Percentiles rank a stretch among this genome's conserved stretches.
These are phyloP conservation scores for Myxozyma sirexii DNA, from an alignment of 805 yeast genomes.

Conservation along the genomic window DNA sequence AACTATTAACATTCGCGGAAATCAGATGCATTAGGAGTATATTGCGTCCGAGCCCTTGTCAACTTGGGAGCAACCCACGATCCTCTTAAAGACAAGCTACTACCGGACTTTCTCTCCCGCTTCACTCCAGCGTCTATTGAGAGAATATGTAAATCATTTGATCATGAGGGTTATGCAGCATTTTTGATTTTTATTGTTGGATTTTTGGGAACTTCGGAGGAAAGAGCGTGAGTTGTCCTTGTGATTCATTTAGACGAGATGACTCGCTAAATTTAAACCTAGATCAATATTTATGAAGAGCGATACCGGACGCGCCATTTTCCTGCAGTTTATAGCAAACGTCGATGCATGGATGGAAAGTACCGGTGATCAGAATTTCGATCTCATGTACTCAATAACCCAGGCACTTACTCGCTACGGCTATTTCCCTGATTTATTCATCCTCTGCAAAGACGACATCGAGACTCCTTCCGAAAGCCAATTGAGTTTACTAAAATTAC, in stretches of 20 bases:
- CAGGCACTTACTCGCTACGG: conserved; percentile 9
- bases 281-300: conserved; percentile 5
- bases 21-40: background rate
- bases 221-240: conserved; percentile 14
- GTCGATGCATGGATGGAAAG: conserved; percentile 17
- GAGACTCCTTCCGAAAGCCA: conserved; percentile 17
- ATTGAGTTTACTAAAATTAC: conserved; percentile 14
- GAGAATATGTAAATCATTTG: background rate
- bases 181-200: conserved; percentile 25
- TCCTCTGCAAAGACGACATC: background rate
- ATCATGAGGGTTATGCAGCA: conserved; percentile 16
- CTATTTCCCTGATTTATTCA: conserved; percentile 4
- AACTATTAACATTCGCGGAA: background rate
- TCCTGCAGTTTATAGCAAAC: background rate
- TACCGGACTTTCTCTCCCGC: conserved; percentile 12
- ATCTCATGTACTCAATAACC: conserved; percentile 15
- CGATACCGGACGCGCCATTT: conserved; percentile 1
- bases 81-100: conserved; percentile 1
- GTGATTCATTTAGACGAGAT: too few relatives aligned
- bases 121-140: background rate
- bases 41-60: conserved; percentile 15
- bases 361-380: conserved; percentile 17
- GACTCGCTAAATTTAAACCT: background rate
- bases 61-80: conserved; percentile 25
- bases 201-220: conserved; percentile 13